Evolutionary conservation across 2,329 filamentous ascomycete genomes (phyloP).

Genomic region (Venturia asperata): DNA sequence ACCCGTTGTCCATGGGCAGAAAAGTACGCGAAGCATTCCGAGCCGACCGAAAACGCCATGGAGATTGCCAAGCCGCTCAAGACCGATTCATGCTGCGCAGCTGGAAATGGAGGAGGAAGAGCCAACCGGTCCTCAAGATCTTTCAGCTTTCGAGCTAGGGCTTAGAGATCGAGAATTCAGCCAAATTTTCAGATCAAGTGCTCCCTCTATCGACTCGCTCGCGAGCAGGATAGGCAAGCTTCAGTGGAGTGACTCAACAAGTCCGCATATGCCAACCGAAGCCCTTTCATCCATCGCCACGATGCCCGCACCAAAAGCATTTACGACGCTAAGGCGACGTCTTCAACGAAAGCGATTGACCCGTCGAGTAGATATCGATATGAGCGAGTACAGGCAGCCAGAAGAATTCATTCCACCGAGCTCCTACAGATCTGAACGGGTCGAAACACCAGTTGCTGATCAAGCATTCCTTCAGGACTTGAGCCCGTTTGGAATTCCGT

Average conservation of each 20-base stretch:
- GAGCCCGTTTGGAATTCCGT: constrained; percentile 42
- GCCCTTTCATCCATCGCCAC: not conserved
- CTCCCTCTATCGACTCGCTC: constrained; percentile 1
- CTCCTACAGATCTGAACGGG: constrained; percentile 7
- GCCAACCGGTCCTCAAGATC: not conserved
- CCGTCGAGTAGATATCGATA: constrained; percentile 38
- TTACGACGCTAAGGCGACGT: not conserved
- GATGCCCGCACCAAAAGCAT: not conserved
- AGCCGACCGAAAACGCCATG: not conserved
- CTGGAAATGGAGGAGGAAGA: constrained; percentile 6
- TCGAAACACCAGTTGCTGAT: constrained; percentile 20
- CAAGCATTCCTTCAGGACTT: constrained; percentile 36
- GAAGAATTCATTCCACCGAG: constrained; percentile 24
- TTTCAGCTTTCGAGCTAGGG: not conserved
- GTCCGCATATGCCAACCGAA: not conserved
- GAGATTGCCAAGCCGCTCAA: not conserved
- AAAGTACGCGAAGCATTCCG: not conserved
- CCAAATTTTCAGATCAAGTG: not conserved
- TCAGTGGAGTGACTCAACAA: not conserved
- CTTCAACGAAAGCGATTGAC: not conserved
- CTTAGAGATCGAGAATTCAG: not conserved
- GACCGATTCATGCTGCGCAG: not conserved
- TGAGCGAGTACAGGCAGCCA: constrained; percentile 41
- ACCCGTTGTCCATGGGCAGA: not conserved
- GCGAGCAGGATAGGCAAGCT: not conserved